Evolutionary conservation across 331 rosid genomes (phyloP), one percentile per base, ranked within the genome.

Genomic region (Malus hybrid): DNA sequence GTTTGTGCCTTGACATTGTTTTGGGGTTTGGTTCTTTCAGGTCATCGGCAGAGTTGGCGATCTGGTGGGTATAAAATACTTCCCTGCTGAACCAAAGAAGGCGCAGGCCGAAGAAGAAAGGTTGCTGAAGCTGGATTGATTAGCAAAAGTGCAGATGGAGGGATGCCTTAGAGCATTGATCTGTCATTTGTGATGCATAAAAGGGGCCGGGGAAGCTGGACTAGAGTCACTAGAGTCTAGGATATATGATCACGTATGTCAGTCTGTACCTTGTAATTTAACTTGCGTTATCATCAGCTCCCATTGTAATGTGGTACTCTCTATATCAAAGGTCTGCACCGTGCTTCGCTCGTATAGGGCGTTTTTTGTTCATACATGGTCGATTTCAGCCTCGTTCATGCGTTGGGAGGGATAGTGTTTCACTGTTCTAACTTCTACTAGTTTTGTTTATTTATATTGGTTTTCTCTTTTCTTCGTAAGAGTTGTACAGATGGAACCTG

Each of bases 1-100:
- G 55, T 29, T 6, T 16, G 42, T 52, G 59, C 11, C 48, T 27
- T 69, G 54, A 12, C 16, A 13, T 71, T 65, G 20, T 64, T 33
- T 36, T 52, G 82, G 55, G 67, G 57, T 59, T 27, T 24, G 68
- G 16, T 63, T 73, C 62, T 46, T 73, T 62, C 75, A 93, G 96
- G 98, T 90, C 67, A 82, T 90, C 39, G 82, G 96, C 72, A 66
- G 80, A 67, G 98, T 93, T 24, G 96, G 98, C 36, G 98, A 93
- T 74, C 31, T 89, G 78, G 83, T 89, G 72, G 96, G 94, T 55
- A 93, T 93, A 82, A 90, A 93, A 73, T 90, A 93, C 88, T 93
- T 93, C 86, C 97, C 93, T 2, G 88, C 96, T n/a, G 93, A 89
- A 75, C 92, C 90, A 71, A n/a, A 31, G 62, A 88, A 93, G 74